Base-by-base conservation (phyloP, 2,329 filamentous ascomycete genomes). In the Emydomyces testavorans region DNA sequence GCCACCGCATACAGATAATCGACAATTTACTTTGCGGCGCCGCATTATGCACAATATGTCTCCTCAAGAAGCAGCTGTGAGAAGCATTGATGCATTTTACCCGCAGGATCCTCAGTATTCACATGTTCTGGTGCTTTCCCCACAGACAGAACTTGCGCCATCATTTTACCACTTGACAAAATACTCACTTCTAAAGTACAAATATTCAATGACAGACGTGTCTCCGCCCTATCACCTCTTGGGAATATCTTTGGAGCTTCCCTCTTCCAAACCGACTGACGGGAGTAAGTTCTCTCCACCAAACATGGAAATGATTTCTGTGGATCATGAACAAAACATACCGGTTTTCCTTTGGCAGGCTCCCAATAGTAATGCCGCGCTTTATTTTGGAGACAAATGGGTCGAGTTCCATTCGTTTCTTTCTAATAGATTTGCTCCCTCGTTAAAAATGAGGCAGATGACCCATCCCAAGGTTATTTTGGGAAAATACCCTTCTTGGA, bases 361-460 rank as follows among this genome's bases (percentile, higher is more conserved):
- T 1, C 89, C 90, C 4, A 84, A 80, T 54, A 85, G 82, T 59
- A 83, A 92, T 53, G 89, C 90, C 0, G 78, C 81, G 8, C 72
- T 98, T 7, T 82, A 90, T 61, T 80, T 92, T 48, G 88, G 89
- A 36, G 78, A 87, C 40, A 88, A 83, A 59, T 98, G 92, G 92
- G 69, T 77, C 10, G 85, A 94, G 56, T 74, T 94, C 7, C 88
- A 95, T 61, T 76, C 79, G 8, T 92, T 93, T 56, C 74, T 93
- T 1, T 77, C 83, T 8, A 74, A 76, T 40, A 71, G 80, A 5
- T 67, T 89, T 7, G 55, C 61, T 11, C 59, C 57, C 20, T 41
- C 46, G 50, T 42, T 20, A 36, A 53, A 18, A 50, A 54, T 2
- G 18, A 48, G 37, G 15, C 39, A 52, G 57, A 43, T 26, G 18